Evolutionary conservation across 1,139 yeast species (phyloP), one percentile per base, ranked within the genome.

Genomic region (Kluyveromyces marxianus): DNA sequence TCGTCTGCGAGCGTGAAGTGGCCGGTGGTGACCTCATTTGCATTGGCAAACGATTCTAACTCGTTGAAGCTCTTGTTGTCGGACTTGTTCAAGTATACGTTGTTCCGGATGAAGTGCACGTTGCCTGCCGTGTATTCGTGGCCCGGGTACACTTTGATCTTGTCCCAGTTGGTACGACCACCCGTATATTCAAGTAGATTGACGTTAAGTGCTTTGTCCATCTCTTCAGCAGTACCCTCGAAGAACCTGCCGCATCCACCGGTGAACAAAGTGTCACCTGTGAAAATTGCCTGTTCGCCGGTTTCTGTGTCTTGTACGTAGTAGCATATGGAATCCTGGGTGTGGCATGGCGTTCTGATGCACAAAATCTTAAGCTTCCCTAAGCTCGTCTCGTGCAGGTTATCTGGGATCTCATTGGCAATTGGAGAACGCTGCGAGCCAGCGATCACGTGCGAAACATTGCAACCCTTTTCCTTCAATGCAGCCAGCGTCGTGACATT

Each of bases 171-270:
- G 25, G 59, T 47, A 37, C 14, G 8, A 32, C 55, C 57, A 4
- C 62, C 59, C 34, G 69, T 65, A 0, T 96, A 86, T 14, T 79
- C 81, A 33, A 71, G 67, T 1, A 96, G 94, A 3, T 76, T 67
- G 27, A 68, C 65, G 54, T 79, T 80, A 58, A 92, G 71, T 0
- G 96, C 77, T 1, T 57, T 53, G 55, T 83, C 77, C 99, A 92
- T 92, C 61, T 92, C 83, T 31, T 67, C 69, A 1, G 92, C 90
- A 10, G 76, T 72, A 3, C 97, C 99, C 68, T 92, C 99, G 62
- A 92, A 92, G 66, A 92, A 92, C 44, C 97, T 74, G 7, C 99
- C 99, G 63, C 97, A 90, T 1, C 99, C 99, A 43, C 94, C 88
- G 44, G 77, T 86, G 67, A 92, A 94, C 44, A 92, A 70, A 0